Base-by-base conservation (phyloP, 305 asterid genomes). In the Plantago coronopus region DNA sequence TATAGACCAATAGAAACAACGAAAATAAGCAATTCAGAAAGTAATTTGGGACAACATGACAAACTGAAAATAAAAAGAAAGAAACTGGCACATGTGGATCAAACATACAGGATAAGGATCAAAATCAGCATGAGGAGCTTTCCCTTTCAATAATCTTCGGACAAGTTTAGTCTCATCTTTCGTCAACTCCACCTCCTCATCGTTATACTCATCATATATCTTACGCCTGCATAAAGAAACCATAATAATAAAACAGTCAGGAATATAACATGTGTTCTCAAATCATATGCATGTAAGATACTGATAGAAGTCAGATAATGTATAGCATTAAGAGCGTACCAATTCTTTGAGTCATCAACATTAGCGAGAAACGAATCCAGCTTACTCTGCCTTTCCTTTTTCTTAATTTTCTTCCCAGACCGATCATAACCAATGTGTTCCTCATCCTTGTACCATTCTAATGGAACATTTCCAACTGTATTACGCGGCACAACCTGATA, bases 391-490 rank as follows among this genome's bases (percentile, higher is more conserved):
- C 78, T 87, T 76, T 89, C 95, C 73, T 73, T 89, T 76, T 87
- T 93, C 88, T 85, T 93, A 43, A 93, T 87, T 83, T 93, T 93
- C 88, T 75, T 87, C 65, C 99, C 99, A 42, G 88, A 63, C 64
- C 82, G 50, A 71, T 89, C 89, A 75, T 93, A 93, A 71, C 99
- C 99, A 59, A 89, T 82, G 70, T 93, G 99, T 72, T 78, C 99
- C 81, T 93, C 99, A 51, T 93, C 96, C 70, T 77, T 69, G 79
- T 93, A 93, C 96, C 96, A 93, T 59, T 59, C 70, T 71, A 89
- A 72, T 25, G 99, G 99, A 66, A 93, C 96, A 77, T 81, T 64
- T 56, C 99, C 99, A 67, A 89, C 46, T 7, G 99, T 93, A 76
- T 93, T 93, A 63, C 87, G 96, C 61, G 99, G 95, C 59, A 80